Evolutionary conservation across 306 rosid species (phyloP).

Genomic region (Spatholobus suberectus): DNA sequence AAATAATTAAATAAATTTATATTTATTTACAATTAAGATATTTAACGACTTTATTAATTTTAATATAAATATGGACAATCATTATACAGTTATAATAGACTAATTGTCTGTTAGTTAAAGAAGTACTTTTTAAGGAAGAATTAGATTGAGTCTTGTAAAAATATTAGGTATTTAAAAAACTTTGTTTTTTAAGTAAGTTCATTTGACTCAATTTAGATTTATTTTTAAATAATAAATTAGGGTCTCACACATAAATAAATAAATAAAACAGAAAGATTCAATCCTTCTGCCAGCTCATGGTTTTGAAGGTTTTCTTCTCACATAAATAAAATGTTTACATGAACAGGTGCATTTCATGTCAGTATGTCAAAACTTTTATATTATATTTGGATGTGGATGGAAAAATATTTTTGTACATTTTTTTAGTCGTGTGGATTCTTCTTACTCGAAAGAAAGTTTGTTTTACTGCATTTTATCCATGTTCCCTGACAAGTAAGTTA

Average conservation of each 20-base stretch:
- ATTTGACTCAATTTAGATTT: not conserved
- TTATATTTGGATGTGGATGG: not conserved
- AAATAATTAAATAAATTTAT: not conserved
- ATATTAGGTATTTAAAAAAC: not conserved
- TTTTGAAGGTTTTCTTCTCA: not conserved
- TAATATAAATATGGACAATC: not conserved
- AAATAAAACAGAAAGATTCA: not conserved
- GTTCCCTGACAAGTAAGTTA: not conserved
- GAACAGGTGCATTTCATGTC: not conserved
- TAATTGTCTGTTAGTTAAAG: not conserved
- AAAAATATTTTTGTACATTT: not conserved
- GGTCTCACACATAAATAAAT: not conserved
- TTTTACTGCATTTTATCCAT: not conserved
- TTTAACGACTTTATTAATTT: not conserved
- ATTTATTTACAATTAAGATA: not conserved
- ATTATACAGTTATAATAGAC: not conserved
- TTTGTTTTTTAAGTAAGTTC: not conserved
- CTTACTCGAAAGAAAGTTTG: not conserved
- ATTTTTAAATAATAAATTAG: not conserved
- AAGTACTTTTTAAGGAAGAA: not conserved
- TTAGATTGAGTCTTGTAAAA: not conserved
- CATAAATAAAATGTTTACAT: not conserved
- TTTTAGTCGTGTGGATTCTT: not conserved
- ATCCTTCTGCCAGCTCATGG: not conserved
- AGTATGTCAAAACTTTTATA: not conserved